Conservation (phyloP, 2,329 filamentous ascomycete genomes). For the Raffaelea arxii region DNA sequence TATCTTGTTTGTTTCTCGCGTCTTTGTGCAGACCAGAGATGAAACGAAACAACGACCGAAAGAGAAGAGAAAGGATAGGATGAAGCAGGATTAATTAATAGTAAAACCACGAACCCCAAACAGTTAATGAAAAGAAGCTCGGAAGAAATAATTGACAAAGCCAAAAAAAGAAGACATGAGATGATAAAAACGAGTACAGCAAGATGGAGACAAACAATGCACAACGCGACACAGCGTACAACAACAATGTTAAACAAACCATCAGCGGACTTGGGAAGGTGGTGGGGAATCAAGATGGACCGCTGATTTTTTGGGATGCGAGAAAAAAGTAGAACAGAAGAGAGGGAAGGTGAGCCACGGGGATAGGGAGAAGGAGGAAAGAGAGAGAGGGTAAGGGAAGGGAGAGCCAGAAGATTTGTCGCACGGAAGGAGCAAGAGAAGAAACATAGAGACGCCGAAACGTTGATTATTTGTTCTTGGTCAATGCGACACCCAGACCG, state of each 20-base stretch:
- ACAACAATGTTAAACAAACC: no score
- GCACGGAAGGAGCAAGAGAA: conserved; percentile 3
- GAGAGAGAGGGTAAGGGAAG: not conserved
- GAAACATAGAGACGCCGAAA: conserved; percentile 4
- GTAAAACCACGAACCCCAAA: no score
- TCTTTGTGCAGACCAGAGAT: no score
- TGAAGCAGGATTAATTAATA: conserved; percentile 4
- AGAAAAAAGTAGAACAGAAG: no score
- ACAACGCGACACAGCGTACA: no score
- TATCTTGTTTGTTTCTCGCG: no score
- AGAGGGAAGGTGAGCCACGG: not conserved
- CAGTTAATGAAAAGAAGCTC: conserved; percentile 1
- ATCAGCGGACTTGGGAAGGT: no score
- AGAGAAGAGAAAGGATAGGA: conserved; percentile 2
- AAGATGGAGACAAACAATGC: not conserved
- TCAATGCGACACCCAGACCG: conserved; percentile 38
- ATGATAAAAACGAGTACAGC: not conserved
- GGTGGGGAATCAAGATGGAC: no score
- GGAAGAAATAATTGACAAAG: conserved; percentile 4
- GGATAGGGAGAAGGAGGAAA: not conserved
- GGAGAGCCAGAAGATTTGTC: conserved; percentile 1
- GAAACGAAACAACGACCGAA: not conserved
- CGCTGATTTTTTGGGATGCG: no score
- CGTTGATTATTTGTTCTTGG: conserved; percentile 4
- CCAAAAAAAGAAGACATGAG: not conserved